Evolutionary conservation across 2,329 filamentous ascomycete species (phyloP), one percentile per base, ranked within the genome.

Genomic region (Talaromyces sp.): DNA sequence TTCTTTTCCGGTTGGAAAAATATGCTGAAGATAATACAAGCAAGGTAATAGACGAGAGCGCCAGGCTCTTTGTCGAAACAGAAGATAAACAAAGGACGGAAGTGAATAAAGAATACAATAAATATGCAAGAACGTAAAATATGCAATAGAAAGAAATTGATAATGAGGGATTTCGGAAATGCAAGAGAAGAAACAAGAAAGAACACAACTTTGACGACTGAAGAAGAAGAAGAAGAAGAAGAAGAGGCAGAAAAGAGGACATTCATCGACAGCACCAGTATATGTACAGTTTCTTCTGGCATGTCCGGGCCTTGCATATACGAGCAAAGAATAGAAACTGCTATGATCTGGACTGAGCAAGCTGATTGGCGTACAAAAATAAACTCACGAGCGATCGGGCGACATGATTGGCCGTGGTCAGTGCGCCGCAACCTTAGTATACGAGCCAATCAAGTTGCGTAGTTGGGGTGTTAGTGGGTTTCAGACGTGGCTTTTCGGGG

Each of bases 301-400:
- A 48, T 36, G n/a, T 52, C 31, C 9, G 15, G 45, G 31, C 31
- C 31, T 22, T 57, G 46, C 54, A 53, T 8, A 41, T n/a, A 22
- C 11, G 19, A 51, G 59, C 59, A 58, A 51, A 60, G 56, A 61
- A 55, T 58, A 61, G 56, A 46, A 56, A 55, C 50, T 19, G 19
- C 58, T 45, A 53, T 57, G 40, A 28, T 46, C n/a, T 56, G 21
- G 55, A 15, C 33, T 43, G 36, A 33, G 17, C 17, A 35, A 2
- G 19, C 37, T 56, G 53, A 36, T 41, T 51, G 48, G 48, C 17
- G 35, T 36, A 58, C 54, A 56, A 56, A 56, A 56, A 56, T 56
- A 56, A 56, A 40, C 41, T 50, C 35, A 37, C 7, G 54, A 36
- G 8, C 11, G 3, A 8, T 3, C 7, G 19, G 21, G 22, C n/a